These are phyloP conservation scores for Phyllosticta capitalensis DNA, from an alignment of 2,329 filamentous ascomycete genomes.

Conservation along the genomic window DNA sequence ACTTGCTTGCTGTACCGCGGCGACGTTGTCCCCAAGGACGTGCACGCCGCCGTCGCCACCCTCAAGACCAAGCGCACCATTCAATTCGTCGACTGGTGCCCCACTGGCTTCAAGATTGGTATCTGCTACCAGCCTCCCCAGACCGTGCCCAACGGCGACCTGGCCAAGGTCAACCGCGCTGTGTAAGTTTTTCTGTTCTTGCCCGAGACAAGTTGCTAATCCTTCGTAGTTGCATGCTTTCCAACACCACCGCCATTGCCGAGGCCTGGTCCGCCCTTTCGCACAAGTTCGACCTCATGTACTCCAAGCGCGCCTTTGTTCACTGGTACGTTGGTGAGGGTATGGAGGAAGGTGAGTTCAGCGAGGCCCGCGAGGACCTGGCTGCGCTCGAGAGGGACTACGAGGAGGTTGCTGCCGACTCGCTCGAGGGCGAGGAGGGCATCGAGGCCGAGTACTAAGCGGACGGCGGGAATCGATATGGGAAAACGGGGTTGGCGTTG, in stretches of 20 bases:
- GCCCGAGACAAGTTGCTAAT: not conserved
- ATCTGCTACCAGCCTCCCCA: conserved; percentile 85
- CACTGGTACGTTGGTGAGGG: conserved; percentile 81
- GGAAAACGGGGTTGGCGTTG: not conserved
- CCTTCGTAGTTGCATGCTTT: conserved; percentile 49
- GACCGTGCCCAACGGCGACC: conserved; percentile 91
- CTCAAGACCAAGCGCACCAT: conserved; percentile 64
- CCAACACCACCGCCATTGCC: conserved; percentile 65
- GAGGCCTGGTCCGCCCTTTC: conserved; percentile 65
- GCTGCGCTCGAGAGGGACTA: conserved; percentile 81
- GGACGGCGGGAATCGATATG: not conserved
- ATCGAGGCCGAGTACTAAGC: conserved; percentile 40
- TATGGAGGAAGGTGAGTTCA: conserved; percentile 89
- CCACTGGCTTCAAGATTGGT: conserved; percentile 65
- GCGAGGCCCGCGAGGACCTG: conserved; percentile 76
- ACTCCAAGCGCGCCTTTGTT: conserved; percentile 67
- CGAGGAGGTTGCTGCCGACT: conserved; percentile 70
- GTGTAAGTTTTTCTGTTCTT: conserved; percentile 39
- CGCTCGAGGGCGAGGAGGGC: conserved; percentile 45
- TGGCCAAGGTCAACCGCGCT: conserved; percentile 96
- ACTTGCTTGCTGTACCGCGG: conserved; percentile 63
- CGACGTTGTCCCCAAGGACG: conserved; percentile 61
- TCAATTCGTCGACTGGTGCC: conserved; percentile 68
- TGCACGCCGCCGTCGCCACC: conserved; percentile 54
- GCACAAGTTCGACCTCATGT: conserved; percentile 71